Evolutionary conservation across 2,329 filamentous ascomycete species (phyloP).

Genomic region (Xylariaceae sp.): DNA sequence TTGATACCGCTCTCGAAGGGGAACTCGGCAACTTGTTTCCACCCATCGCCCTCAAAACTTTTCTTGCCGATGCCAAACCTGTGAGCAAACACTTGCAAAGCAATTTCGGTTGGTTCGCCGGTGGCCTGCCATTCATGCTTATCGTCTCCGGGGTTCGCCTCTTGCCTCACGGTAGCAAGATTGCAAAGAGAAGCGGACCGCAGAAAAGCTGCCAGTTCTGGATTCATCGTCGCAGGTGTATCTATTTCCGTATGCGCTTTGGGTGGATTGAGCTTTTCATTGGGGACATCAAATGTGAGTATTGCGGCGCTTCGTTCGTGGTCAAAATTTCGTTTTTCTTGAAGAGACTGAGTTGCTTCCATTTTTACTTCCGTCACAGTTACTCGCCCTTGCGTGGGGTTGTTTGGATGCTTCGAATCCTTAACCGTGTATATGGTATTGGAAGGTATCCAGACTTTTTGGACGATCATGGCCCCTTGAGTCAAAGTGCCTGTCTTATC

Average conservation of each 20-base stretch:
- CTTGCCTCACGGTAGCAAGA: constrained; percentile 52
- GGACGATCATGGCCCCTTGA: constrained; percentile 63
- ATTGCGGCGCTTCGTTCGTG: constrained; percentile 54
- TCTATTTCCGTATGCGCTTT: constrained; percentile 33
- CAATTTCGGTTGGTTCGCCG: constrained; percentile 70
- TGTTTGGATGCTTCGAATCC: constrained; percentile 53
- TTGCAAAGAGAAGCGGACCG: constrained; percentile 60
- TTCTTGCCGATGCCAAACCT: constrained; percentile 59
- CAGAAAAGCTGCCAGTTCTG: constrained; percentile 47
- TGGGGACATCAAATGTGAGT: constrained; percentile 58
- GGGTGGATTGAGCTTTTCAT: constrained; percentile 44
- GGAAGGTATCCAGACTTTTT: constrained; percentile 59
- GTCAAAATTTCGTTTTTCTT: constrained; percentile 50
- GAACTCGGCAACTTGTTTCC: constrained; percentile 63
- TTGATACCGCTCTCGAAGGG: constrained; percentile 76
- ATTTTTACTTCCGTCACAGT: constrained; percentile 40
- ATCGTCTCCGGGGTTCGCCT: constrained; percentile 47
- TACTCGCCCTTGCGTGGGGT: constrained; percentile 55
- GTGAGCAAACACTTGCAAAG: constrained; percentile 67
- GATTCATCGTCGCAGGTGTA: constrained; percentile 40
- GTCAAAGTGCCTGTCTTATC: constrained; percentile 69
- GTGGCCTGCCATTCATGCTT: constrained; percentile 58
- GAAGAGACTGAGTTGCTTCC: constrained; percentile 30
- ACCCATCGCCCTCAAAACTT: constrained; percentile 45
- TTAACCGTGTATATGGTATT: constrained; percentile 54